Conservation (phyloP, 805 yeast species). For the Saccharomycopsis sp. region DNA sequence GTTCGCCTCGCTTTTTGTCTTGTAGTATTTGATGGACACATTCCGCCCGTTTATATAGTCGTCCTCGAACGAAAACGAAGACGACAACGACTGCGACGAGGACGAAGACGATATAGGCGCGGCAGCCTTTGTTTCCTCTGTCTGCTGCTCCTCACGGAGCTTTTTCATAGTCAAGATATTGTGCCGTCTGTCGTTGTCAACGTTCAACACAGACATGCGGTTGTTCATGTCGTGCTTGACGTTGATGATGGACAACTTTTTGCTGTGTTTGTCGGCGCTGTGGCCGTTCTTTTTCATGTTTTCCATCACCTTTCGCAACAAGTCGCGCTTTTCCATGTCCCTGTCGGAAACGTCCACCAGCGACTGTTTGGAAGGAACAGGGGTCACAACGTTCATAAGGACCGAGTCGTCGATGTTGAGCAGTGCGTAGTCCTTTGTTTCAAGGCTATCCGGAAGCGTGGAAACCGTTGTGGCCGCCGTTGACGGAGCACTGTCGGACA, state of each 20-base stretch:
- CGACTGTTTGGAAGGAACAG: not conserved
- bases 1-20: constrained; percentile 28
- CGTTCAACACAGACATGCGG: constrained; percentile 8
- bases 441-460: not conserved
- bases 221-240: not conserved
- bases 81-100: constrained; percentile 23
- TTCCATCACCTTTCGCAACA: constrained; percentile 8
- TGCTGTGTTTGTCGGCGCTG: not conserved
- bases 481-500: not conserved
- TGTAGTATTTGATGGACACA: constrained; percentile 33
- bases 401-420: not conserved
- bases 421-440: not conserved
- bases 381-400: not conserved
- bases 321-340: constrained; percentile 3
- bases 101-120: constrained; percentile 6
- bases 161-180: not conserved
- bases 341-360: not conserved
- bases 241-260: not conserved
- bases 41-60: constrained; percentile 29
- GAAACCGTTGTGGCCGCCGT: not conserved
- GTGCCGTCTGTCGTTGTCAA: constrained; percentile 8
- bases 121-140: constrained; percentile 1
- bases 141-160: not conserved
- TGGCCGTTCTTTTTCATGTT: constrained; percentile 4
- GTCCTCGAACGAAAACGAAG: constrained; percentile 32